Percentiles rank a stretch among this genome's conserved stretches.
Evolutionary conservation across 2,329 filamentous ascomycete species (phyloP).

Genomic region (Trichoderma sp.): DNA sequence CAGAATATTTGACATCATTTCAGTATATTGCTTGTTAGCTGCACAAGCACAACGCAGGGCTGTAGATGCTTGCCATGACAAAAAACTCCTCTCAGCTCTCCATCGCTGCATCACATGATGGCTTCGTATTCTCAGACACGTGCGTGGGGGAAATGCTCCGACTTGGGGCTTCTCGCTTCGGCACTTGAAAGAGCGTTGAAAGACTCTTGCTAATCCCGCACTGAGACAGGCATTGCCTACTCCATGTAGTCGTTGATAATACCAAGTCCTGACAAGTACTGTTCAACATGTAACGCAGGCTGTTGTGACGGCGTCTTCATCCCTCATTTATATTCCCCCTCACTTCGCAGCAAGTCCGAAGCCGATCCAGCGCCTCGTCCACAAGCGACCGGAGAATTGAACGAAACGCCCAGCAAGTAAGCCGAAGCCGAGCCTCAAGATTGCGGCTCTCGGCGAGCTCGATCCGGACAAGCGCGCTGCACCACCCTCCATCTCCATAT

Average conservation of each 20-base stretch:
- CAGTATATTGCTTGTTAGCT: not conserved
- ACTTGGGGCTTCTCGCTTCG: not conserved
- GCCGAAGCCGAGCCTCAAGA: slow-evolving; percentile 14
- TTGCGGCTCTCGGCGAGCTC: not conserved
- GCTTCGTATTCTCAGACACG: not conserved
- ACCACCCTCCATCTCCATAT: not conserved
- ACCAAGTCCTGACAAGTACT: not conserved
- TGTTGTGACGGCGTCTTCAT: not conserved
- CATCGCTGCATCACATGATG: not conserved
- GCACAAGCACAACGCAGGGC: not conserved
- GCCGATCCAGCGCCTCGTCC: not conserved
- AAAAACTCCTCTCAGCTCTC: not conserved
- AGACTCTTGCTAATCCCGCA: not conserved
- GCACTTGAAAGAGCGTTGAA: not conserved
- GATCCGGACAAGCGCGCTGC: not conserved
- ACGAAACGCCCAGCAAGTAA: not conserved
- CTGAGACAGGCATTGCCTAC: no score
- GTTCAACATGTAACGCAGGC: not conserved
- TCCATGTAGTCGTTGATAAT: no score
- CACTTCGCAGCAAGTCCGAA: not conserved
- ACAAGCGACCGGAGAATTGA: not conserved
- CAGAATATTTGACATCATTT: not conserved
- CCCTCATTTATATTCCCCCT: not conserved
- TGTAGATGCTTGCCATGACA: not conserved
- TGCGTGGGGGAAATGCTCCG: not conserved